Base-by-base conservation (phyloP, 257 asterid species). In the Scutellaria minor region DNA sequence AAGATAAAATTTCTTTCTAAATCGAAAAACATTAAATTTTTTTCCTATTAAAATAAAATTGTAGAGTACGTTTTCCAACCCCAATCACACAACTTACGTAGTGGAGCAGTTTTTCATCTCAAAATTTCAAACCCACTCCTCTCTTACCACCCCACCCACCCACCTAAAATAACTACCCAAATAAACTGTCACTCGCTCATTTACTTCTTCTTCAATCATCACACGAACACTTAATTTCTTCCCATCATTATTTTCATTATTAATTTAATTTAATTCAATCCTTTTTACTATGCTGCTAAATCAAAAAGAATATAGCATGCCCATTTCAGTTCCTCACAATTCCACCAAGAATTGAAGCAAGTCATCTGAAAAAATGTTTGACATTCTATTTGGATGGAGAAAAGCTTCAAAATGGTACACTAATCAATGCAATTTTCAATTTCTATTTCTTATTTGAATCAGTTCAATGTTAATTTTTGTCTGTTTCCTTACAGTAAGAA, bases 361-460 rank as follows among this genome's bases (percentile, higher is more conserved):
- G 9, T 54, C n/a, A 7, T 54, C 13, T 8, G 15, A 5, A 35
- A 57, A 62, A 46, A 78, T 90, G 92, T 79, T 92, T 73, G 87
- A 79, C 60, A 12, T 84, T 71, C 74, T 92, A 3, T 88, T 90
- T 64, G 93, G 98, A 9, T 93, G 98, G 97, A 83, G 91, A 83
- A 90, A 88, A 80, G 97, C 96, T 72, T 84, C 96, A 4, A 93
- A 90, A 84, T 92, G 97, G 98, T 92, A 71, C 6, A 0, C 18
- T 13, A 1, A 0, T 0, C 27, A 27, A 6, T 47, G 3, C 18
- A 42, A 11, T 22, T 24, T 14, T 24, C 27, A 24, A 24, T 24
- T 3, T 9, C 39, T 55, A 15, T 24, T 8, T 42, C 1, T 27
- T 9, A 9, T 31, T 3, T 6, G 12, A 35, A 48, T 31, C 40